These are phyloP conservation scores for Podochytrium sp. DNA, from an alignment of 192 early-diverging fungal genomes.

Conservation along the genomic window DNA sequence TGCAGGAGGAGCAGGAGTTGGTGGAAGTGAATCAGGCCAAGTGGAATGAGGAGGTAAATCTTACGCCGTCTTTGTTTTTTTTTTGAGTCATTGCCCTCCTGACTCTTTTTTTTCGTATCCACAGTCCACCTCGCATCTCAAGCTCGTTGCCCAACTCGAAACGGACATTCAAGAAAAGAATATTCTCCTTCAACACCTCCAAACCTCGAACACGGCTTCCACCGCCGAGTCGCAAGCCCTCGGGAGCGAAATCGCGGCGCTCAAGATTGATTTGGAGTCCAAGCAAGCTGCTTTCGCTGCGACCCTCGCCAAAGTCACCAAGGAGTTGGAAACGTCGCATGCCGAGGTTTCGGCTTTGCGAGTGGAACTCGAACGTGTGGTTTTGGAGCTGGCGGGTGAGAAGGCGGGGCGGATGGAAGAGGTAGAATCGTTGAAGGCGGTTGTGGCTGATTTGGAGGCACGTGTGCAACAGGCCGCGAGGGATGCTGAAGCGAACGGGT, in stretches of 20 bases:
- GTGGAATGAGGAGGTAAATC: slow-evolving; percentile 19
- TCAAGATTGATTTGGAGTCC: slow-evolving; percentile 16
- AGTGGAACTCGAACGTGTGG: not conserved
- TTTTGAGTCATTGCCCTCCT: no score
- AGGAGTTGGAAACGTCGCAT: not conserved
- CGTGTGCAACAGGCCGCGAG: not conserved
- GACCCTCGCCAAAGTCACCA: not conserved
- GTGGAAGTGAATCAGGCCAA: slow-evolving; percentile 14
- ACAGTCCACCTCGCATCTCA: slow-evolving; percentile 1
- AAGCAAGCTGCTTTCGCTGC: slow-evolving; percentile 9
- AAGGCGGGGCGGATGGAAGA: slow-evolving; percentile 3
- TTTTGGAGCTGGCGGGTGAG: not conserved
- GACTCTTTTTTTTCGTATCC: no score
- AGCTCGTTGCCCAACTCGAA: slow-evolving; percentile 13
- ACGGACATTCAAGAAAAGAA: slow-evolving; percentile 22
- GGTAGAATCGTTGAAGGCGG: not conserved
- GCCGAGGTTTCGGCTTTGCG: not conserved
- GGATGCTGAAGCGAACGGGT: not conserved
- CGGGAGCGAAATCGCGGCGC: not conserved
- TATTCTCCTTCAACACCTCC: not conserved
- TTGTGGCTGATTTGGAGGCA: not conserved
- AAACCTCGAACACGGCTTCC: not conserved
- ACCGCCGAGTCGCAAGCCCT: slow-evolving; percentile 1
- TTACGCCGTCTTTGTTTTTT: no score
- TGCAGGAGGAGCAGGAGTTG: slow-evolving; percentile 27